phyloP scores from a whole-genome alignment of 768 basidiomycete species.

The Russula lepida region DNA sequence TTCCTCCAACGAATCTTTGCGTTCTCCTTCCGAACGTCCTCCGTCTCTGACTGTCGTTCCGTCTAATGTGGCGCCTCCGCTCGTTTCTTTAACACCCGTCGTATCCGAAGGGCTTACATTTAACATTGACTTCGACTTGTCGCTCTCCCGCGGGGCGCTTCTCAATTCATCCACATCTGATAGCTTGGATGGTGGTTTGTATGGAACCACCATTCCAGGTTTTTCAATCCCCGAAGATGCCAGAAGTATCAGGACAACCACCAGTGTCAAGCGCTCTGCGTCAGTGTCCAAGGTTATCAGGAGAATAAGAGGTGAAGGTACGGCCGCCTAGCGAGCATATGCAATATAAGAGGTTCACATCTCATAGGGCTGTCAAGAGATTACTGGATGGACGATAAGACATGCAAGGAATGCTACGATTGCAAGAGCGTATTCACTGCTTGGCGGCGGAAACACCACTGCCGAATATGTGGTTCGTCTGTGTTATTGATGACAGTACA shows the following conservation, averaged over 20 bases:
- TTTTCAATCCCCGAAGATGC: conserved; percentile 91
- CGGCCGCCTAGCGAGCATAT: conserved; percentile 17
- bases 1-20: conserved; percentile 41
- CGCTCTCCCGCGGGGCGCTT: conserved; percentile 43
- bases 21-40: conserved; percentile 47
- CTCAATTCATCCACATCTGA: conserved; percentile 49
- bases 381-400: conserved; percentile 99
- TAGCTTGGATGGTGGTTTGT: conserved; percentile 44
- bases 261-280: conserved; percentile 61
- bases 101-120: conserved; percentile 72
- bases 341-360: not conserved
- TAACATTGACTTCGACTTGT: conserved; percentile 52
- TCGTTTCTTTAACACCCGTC: conserved; percentile 79
- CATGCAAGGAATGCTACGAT: conserved; percentile 92
- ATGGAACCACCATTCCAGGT: conserved; percentile 78
- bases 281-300: conserved; percentile 91
- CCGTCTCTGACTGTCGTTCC: conserved; percentile 46
- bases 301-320: conserved; percentile 84
- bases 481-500: not conserved
- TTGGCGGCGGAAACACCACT: conserved; percentile 95
- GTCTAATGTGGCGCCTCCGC: conserved; percentile 62
- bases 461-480: conserved; percentile 82
- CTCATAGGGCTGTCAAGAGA: conserved; percentile 73
- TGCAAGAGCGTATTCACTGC: conserved; percentile 91
- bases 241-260: conserved; percentile 70